Percentiles rank a stretch among this genome's conserved stretches.
These are phyloP conservation scores for Parafenestella ontariensis DNA, from an alignment of 2,329 filamentous ascomycete species.

Conservation along the genomic window DNA sequence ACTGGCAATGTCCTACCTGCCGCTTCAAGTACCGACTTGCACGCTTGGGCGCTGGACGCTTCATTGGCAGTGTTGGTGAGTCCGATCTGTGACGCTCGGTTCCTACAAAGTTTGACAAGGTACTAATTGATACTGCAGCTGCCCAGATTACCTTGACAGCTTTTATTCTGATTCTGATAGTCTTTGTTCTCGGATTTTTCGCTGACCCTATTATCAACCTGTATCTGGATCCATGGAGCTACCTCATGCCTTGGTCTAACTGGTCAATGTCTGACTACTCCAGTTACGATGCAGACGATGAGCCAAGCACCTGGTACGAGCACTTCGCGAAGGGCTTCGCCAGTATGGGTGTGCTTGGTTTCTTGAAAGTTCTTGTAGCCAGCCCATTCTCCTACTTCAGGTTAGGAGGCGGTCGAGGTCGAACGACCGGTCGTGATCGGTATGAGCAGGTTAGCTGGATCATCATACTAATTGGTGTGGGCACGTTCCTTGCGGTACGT, in stretches of 20 bases:
- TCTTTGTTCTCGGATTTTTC: slow-evolving; percentile 88
- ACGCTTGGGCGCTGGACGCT: slow-evolving; percentile 76
- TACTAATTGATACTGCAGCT: slow-evolving; percentile 38
- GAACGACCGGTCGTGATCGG: slow-evolving; percentile 75
- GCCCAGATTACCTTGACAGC: slow-evolving; percentile 76
- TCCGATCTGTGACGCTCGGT: background rate
- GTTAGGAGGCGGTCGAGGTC: slow-evolving; percentile 64
- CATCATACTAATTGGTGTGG: slow-evolving; percentile 78
- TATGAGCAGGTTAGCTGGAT: slow-evolving; percentile 80
- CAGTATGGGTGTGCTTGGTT: slow-evolving; percentile 86
- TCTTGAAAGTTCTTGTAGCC: slow-evolving; percentile 79
- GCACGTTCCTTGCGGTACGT: slow-evolving; percentile 79
- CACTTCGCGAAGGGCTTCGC: slow-evolving; percentile 91
- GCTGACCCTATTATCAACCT: slow-evolving; percentile 92
- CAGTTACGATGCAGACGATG: slow-evolving; percentile 40
- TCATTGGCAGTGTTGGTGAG: slow-evolving; percentile 58
- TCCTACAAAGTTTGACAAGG: background rate
- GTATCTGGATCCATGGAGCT: slow-evolving; percentile 75
- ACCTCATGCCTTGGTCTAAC: slow-evolving; percentile 46
- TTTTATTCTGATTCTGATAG: slow-evolving; percentile 70
- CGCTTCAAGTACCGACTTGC: slow-evolving; percentile 81
- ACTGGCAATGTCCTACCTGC: slow-evolving; percentile 88
- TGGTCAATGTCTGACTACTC: slow-evolving; percentile 25
- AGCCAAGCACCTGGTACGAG: slow-evolving; percentile 70
- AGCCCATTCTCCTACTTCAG: slow-evolving; percentile 80